Conservation (phyloP, 2,329 filamentous ascomycete genomes). For the Penicillium verrucosum region DNA sequence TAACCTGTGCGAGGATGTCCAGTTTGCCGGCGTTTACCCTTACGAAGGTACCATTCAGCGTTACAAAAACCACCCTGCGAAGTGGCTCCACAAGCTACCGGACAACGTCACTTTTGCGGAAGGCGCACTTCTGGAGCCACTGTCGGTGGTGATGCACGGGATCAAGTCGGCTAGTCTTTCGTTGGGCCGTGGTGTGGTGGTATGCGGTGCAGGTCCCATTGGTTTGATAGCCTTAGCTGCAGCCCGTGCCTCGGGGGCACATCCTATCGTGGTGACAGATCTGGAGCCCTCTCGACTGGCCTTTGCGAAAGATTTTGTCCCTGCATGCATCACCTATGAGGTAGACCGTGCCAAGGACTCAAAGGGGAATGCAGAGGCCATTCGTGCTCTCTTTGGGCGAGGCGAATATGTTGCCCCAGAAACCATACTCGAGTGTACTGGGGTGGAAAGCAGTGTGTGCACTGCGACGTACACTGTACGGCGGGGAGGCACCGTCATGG, state of each 20-base stretch:
- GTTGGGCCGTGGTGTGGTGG: conserved; percentile 54
- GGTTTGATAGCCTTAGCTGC: conserved; percentile 58
- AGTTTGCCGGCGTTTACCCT: conserved; percentile 61
- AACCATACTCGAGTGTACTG: conserved; percentile 63
- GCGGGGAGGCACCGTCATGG: conserved; percentile 59
- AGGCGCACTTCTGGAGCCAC: conserved; percentile 62
- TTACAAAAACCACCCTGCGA: conserved; percentile 61
- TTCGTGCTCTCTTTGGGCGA: conserved; percentile 53
- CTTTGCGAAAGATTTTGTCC: conserved; percentile 59
- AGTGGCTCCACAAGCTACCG: conserved; percentile 57
- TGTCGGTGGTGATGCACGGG: conserved; percentile 62
- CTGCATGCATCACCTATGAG: conserved; percentile 53
- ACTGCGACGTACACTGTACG: conserved; percentile 58
- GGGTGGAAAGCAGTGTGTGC: conserved; percentile 61
- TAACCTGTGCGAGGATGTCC: conserved; percentile 62
- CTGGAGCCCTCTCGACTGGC: conserved; percentile 55
- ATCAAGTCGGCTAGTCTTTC: conserved; percentile 53
- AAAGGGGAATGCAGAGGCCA: conserved; percentile 51
- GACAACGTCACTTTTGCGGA: conserved; percentile 55
- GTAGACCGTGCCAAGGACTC: conserved; percentile 47
- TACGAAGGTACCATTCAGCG: conserved; percentile 60
- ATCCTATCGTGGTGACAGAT: conserved; percentile 64
- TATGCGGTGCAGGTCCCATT: conserved; percentile 64
- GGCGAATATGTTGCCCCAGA: conserved; percentile 57
- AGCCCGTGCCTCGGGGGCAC: conserved; percentile 60